These are phyloP conservation scores for Tolypocladium guangdongense DNA, from an alignment of 2,329 filamentous ascomycete species.

Conservation along the genomic window DNA sequence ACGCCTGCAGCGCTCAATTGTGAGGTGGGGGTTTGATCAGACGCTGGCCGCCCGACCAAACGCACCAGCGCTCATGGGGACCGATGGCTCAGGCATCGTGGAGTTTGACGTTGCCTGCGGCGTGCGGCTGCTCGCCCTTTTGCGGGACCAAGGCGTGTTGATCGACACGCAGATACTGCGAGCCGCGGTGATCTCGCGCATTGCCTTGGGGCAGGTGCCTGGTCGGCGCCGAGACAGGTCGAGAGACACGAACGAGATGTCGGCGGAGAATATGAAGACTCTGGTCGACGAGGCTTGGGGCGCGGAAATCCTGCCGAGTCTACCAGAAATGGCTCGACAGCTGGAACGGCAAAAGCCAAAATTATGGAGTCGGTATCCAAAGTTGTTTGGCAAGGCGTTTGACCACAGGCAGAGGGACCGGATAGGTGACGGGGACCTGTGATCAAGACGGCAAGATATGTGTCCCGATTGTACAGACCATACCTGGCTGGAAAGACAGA, in stretches of 20 bases:
- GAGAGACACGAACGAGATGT: conserved; percentile 20
- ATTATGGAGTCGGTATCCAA: conserved; percentile 18
- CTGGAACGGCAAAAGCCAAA: conserved; percentile 17
- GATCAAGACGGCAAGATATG: not conserved
- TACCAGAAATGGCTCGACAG: conserved; percentile 11
- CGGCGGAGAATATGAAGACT: conserved; percentile 16
- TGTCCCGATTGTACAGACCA: too few species aligned
- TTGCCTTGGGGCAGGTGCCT: conserved; percentile 17
- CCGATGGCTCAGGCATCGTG: conserved; percentile 5
- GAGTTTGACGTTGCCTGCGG: conserved; percentile 24
- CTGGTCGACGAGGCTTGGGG: conserved; percentile 25
- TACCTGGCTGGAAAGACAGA: too few species aligned
- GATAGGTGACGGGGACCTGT: not conserved
- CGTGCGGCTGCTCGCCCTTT: conserved; percentile 21
- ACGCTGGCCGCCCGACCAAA: conserved; percentile 14
- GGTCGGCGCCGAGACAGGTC: conserved; percentile 14
- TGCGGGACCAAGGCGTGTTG: conserved; percentile 23
- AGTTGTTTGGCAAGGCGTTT: conserved; percentile 16
- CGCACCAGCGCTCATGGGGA: conserved; percentile 4
- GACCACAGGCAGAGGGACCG: conserved; percentile 6
- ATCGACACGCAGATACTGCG: conserved; percentile 21
- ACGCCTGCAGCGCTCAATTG: conserved; percentile 26
- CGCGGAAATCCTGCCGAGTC: conserved; percentile 15
- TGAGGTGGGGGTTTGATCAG: conserved; percentile 35
- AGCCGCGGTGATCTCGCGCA: conserved; percentile 15